These are phyloP conservation scores for Phytophthora sansomeana DNA, from an alignment of 352 stramenopile species.

Conservation along the genomic window DNA sequence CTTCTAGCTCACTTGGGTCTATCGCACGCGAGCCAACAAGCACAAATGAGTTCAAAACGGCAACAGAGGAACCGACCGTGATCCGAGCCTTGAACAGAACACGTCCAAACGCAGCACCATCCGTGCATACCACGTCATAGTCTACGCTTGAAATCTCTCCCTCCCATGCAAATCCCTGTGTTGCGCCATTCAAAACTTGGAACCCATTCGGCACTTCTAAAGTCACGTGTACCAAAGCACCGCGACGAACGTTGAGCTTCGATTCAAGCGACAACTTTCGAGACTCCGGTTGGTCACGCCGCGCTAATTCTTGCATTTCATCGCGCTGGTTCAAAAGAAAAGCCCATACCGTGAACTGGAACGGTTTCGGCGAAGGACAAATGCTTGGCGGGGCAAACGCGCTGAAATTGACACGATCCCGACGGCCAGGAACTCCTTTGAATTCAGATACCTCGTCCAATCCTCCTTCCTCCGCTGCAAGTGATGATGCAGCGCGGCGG, in stretches of 20 bases:
- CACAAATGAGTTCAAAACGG: conserved; percentile 78
- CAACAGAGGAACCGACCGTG: conserved; percentile 73
- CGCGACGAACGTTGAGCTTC: conserved; percentile 75
- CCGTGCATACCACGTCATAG: conserved; percentile 72
- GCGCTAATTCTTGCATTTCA: conserved; percentile 72
- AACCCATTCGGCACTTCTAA: conserved; percentile 74
- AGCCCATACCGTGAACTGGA: conserved; percentile 78
- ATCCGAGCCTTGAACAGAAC: conserved; percentile 81
- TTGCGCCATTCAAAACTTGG: conserved; percentile 62
- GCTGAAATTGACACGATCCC: conserved; percentile 83
- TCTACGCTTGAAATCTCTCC: conserved; percentile 68
- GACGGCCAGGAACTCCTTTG: conserved; percentile 48
- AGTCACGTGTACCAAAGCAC: conserved; percentile 77
- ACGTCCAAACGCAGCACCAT: conserved; percentile 55
- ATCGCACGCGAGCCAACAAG: conserved; percentile 53
- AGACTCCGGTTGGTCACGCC: conserved; percentile 43
- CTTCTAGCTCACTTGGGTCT: conserved; percentile 53
- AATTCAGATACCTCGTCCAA: conserved; percentile 42
- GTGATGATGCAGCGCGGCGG: conserved; percentile 19
- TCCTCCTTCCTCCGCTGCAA: conserved; percentile 33
- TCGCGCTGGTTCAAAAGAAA: conserved; percentile 75
- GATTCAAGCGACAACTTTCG: conserved; percentile 64
- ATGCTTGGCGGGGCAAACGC: conserved; percentile 75
- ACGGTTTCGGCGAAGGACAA: conserved; percentile 62
- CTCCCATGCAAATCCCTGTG: conserved; percentile 76